Evolutionary conservation across 495 filamentous ascomycete species (phyloP).

Genomic region (Trichoderma virens): DNA sequence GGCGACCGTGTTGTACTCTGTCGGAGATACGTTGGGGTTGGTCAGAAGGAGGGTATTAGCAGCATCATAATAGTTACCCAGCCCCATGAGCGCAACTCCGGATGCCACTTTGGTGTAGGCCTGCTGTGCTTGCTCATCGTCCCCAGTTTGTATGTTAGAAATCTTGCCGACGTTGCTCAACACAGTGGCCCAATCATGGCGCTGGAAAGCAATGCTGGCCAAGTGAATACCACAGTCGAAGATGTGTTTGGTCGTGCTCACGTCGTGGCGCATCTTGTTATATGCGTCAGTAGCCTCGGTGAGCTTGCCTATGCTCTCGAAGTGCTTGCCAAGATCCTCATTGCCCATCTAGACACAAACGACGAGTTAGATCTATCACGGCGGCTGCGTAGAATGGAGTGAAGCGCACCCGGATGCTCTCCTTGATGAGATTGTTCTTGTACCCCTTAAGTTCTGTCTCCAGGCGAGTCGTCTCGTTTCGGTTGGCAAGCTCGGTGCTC

Average conservation of each 20-base stretch:
- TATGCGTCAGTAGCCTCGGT: slow-evolving; percentile 33
- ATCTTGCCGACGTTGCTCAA: slow-evolving; percentile 63
- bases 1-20: slow-evolving; percentile 62
- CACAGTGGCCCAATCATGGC: slow-evolving; percentile 43
- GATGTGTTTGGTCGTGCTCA: slow-evolving; percentile 36
- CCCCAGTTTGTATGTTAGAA: slow-evolving; percentile 36
- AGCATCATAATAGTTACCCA: slow-evolving; percentile 59
- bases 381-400: neutral
- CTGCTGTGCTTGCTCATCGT: slow-evolving; percentile 52
- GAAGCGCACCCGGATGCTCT: slow-evolving; percentile 76
- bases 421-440: slow-evolving; percentile 96
- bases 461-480: slow-evolving; percentile 59
- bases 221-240: slow-evolving; percentile 37
- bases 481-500: slow-evolving; percentile 51
- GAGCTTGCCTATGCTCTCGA: slow-evolving; percentile 36
- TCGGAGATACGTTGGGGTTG: slow-evolving; percentile 40
- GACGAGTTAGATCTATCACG: neutral
- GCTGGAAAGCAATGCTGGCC: slow-evolving; percentile 35
- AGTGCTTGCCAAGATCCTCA: slow-evolving; percentile 40
- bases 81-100: slow-evolving; percentile 65
- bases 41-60: slow-evolving; percentile 62
- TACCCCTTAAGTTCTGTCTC: slow-evolving; percentile 83
- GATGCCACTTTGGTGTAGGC: slow-evolving; percentile 59
- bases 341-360: slow-evolving; percentile 33
- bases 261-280: slow-evolving; percentile 38